These are phyloP conservation scores for Biscutella laevigata DNA, from an alignment of 441 rosid species.

Conservation along the genomic window DNA sequence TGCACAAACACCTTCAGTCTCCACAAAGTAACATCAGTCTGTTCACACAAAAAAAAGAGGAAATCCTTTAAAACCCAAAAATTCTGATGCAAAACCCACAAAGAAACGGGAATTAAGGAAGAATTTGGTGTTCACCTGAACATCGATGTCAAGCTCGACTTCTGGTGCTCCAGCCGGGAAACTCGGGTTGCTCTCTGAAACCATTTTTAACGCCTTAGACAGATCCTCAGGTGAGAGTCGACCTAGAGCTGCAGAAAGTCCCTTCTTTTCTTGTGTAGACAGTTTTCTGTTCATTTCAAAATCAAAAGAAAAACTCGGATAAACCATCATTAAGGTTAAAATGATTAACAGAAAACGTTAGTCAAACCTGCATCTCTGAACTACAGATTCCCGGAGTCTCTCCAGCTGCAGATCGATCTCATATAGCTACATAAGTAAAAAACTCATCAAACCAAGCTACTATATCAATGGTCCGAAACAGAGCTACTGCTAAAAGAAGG, in stretches of 20 bases:
- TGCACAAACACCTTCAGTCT: slow-evolving; percentile 79
- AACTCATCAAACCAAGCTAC: background rate
- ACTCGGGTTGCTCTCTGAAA: slow-evolving; percentile 72
- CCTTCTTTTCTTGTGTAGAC: slow-evolving; percentile 73
- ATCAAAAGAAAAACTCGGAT: background rate
- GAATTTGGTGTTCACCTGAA: slow-evolving; percentile 46
- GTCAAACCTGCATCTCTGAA: slow-evolving; percentile 72
- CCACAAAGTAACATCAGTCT: slow-evolving; percentile 84
- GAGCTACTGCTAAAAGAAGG: background rate
- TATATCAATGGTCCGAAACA: slow-evolving; percentile 2
- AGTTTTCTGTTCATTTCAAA: slow-evolving; percentile 45
- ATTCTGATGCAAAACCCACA: background rate
- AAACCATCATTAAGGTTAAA: background rate
- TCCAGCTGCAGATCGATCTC: slow-evolving; percentile 71
- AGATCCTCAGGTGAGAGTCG: slow-evolving; percentile 71
- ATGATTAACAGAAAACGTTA: background rate
- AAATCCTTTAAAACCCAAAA: background rate
- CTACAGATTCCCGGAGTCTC: slow-evolving; percentile 65
- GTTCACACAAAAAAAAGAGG: background rate
- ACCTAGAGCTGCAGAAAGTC: slow-evolving; percentile 53
- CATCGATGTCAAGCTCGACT: slow-evolving; percentile 79
- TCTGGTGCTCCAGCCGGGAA: slow-evolving; percentile 69
- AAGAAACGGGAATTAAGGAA: background rate
- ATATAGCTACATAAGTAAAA: slow-evolving; percentile 38
- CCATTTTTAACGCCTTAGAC: slow-evolving; percentile 72